Base-by-base conservation (phyloP, 495 filamentous ascomycete species). In the Penicillium bovifimosum region DNA sequence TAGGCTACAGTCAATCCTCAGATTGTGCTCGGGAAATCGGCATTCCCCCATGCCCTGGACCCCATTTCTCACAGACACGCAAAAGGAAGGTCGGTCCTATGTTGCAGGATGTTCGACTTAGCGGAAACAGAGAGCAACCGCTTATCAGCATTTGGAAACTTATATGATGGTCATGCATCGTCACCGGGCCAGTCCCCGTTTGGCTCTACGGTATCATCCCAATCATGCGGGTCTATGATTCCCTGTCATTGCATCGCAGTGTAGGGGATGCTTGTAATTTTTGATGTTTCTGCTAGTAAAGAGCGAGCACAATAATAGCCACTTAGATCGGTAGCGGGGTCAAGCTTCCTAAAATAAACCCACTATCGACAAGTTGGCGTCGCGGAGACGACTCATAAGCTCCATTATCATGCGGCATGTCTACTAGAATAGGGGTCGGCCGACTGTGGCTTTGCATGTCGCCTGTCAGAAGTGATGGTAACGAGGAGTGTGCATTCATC, bases 261-360 rank as follows among this genome's bases (percentile, higher is more conserved):
- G 40, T 16, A 46, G 43, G 14, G 43, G 31, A 35, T 26, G 7
- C 7, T 27, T 34, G 17, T 34, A 34, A 34, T 33, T 27, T 35
- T 28, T 17, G 5, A 44, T 29, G 5, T 29, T 17, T 13, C n/a
- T 28, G 16, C 40, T 42, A 42, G 24, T 24, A 24, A 28, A 28
- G 2, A n/a, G 39, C 11, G 9, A 9, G 18, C 34, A 8, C 14
- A 38, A 8, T 9, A 27, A 13, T 34, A 11, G 9, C 4, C n/a
- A 14, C 13, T 6, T n/a, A 13, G 32, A 36, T 34, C 32, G 32
- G 32, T 34, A 34, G 32, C 34, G 34, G 34, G 34, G n/a, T 6
- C 41, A n/a, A 47, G 9, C 32, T 33, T 33, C 20, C 32, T 32
- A 14, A 47, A 47, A 47, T 36, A 48, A 48, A 31, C 45, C 9